Evolutionary conservation across 108 stramenopile species (phyloP).

Genomic region (Fragilaria radians): DNA sequence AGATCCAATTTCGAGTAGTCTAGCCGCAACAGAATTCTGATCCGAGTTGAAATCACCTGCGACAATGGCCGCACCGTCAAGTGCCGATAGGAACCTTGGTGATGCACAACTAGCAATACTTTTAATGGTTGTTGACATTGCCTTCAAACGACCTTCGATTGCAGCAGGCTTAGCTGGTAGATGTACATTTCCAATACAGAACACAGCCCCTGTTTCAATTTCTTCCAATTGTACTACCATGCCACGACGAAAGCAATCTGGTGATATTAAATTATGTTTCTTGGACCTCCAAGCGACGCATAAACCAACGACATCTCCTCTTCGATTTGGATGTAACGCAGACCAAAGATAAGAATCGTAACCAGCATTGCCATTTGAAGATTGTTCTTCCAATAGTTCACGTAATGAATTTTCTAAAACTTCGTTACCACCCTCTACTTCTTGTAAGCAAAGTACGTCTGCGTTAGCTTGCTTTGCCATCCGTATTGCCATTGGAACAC

Average conservation of each 20-base stretch:
- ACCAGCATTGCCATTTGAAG: conserved; percentile 1
- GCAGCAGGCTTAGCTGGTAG: conserved; percentile 31
- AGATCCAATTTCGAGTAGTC: conserved; percentile 19
- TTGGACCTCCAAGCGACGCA: conserved; percentile 43
- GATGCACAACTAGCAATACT: conserved; percentile 10
- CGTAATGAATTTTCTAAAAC: conserved; percentile 3
- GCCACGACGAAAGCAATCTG: conserved; percentile 27
- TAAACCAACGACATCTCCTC: conserved; percentile 26
- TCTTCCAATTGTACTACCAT: conserved; percentile 33
- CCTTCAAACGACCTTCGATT: conserved; percentile 24
- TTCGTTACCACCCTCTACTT: conserved; percentile 36
- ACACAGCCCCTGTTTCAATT: conserved; percentile 11
- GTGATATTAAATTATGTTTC: conserved; percentile 15
- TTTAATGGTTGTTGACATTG: conserved; percentile 26
- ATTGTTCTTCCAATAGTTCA: neutral
- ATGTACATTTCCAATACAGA: conserved; percentile 37
- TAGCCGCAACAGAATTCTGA: conserved; percentile 17
- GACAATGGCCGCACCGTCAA: conserved; percentile 28
- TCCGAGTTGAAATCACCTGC: conserved; percentile 45
- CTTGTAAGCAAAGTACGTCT: conserved; percentile 39
- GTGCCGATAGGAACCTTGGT: neutral
- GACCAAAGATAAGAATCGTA: conserved; percentile 35
- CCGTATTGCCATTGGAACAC: conserved; percentile 23
- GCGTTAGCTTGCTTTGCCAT: conserved; percentile 38
- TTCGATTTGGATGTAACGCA: conserved; percentile 19